Evolutionary conservation across 169 alveolate species (phyloP), one percentile per base, ranked within the genome.

Genomic region (Cryptosporidium tyzzeri): DNA sequence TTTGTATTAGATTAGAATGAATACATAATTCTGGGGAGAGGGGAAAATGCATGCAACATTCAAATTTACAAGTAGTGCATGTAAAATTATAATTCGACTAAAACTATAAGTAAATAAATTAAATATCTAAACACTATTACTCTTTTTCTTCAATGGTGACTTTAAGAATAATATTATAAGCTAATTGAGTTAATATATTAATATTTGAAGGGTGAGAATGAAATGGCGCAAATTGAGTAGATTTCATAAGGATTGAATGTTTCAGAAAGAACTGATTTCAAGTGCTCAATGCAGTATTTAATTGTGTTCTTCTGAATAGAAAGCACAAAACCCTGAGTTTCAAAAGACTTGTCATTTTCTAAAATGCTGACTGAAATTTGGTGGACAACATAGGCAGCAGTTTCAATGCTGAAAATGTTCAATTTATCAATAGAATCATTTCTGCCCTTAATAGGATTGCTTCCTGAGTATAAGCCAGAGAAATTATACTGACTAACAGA

Each of bases 381-480:
- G 26, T 59, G 29, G 26, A 80, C 89, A 10, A 80, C 51, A 12
- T 2, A n/a, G 23, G 70, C 65, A 61, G 89, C 71, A 10, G 71
- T 80, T 16, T 80, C 74, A 61, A 80, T 41, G 33, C 75, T 29
- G 31, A 80, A 37, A 9, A 80, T 16, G 12, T 37, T 29, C 26
- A 65, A 2, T 0, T 65, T 26, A 9, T 80, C 89, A 44, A 44
- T 41, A 0, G 45, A 44, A 16, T 80, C 89, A n/a, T 62, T 65
- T 65, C 61, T 62, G 35, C 86, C 75, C 62, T 44, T 80, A 44
- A 80, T 62, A 14, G 89, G 89, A 39, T 18, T 37, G 8, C 0
- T 0, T 4, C 89, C 89, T 23, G 89, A 61, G 62, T 80, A 80
- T 21, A 80, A 67, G 10, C 89, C 89, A 21, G 89, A 31, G 23